These are phyloP conservation scores for Pogostemon cablin DNA, from an alignment of 257 asterid genomes.

Conservation along the genomic window DNA sequence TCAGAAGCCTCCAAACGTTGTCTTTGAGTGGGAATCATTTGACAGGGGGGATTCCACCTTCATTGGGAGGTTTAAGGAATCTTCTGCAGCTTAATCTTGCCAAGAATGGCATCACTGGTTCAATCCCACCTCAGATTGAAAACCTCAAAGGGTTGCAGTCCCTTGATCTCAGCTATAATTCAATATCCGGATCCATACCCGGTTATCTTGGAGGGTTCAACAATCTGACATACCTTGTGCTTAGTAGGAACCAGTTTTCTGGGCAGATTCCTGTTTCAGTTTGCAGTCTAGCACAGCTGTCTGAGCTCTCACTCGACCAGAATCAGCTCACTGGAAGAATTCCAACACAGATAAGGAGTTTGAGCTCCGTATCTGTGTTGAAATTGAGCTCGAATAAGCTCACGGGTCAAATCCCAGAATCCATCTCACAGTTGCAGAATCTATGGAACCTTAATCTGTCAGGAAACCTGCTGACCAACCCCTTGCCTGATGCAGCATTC, in stretches of 20 bases:
- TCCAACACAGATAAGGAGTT: slow-evolving; percentile 59
- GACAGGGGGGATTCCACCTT: slow-evolving; percentile 63
- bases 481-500: slow-evolving; percentile 65
- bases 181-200: slow-evolving; percentile 66
- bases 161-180: slow-evolving; percentile 72
- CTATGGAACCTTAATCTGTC: slow-evolving; percentile 86
- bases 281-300: slow-evolving; percentile 47
- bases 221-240: slow-evolving; percentile 63
- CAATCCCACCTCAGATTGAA: slow-evolving; percentile 48
- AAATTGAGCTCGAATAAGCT: slow-evolving; percentile 67
- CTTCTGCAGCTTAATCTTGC: slow-evolving; percentile 61
- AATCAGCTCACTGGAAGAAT: slow-evolving; percentile 70
- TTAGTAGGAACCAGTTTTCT: slow-evolving; percentile 60
- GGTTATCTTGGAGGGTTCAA: slow-evolving; percentile 58
- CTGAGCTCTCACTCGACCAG: slow-evolving; percentile 73
- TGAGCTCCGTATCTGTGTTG: slow-evolving; percentile 64
- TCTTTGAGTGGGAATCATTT: slow-evolving; percentile 68
- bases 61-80: slow-evolving; percentile 54
- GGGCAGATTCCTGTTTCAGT: slow-evolving; percentile 68
- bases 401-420: slow-evolving; percentile 73
- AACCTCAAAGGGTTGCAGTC: slow-evolving; percentile 49
- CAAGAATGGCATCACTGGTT: slow-evolving; percentile 54
- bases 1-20: slow-evolving; percentile 55
- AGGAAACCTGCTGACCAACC: slow-evolving; percentile 58
- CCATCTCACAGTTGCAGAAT: slow-evolving; percentile 57